These are phyloP conservation scores for Phytopythium boreale DNA, from an alignment of 352 stramenopile species.

Conservation along the genomic window DNA sequence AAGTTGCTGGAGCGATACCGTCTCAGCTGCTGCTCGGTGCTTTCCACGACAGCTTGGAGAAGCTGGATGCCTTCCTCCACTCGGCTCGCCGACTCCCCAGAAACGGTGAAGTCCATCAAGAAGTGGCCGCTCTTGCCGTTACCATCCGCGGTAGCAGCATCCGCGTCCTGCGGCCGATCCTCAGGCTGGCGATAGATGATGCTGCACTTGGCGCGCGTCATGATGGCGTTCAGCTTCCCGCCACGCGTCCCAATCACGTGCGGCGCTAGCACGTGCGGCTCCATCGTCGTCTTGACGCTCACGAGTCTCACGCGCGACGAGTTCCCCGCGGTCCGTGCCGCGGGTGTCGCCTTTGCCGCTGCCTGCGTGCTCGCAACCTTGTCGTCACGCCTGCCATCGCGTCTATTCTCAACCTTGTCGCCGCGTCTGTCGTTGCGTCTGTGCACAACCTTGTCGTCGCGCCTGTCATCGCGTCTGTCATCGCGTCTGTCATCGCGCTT, in stretches of 20 bases:
- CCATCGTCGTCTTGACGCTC: conserved; percentile 39
- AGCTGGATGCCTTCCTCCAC: conserved; percentile 36
- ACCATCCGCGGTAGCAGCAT: background rate
- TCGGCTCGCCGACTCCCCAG: conserved; percentile 40
- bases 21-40: conserved; percentile 31
- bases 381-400: background rate
- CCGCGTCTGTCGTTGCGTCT: background rate
- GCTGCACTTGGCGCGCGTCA: conserved; percentile 50
- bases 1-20: conserved; percentile 6
- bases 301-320: conserved; percentile 24
- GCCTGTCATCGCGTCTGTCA: background rate
- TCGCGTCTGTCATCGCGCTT: background rate
- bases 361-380: background rate
- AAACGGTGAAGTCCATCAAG: conserved; percentile 52
- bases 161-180: background rate
- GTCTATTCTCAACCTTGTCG: background rate
- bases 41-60: conserved; percentile 34
- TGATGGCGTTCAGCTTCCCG: conserved; percentile 54
- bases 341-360: background rate
- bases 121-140: conserved; percentile 10
- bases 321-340: background rate
- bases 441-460: background rate
- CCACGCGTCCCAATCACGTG: conserved; percentile 48
- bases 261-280: conserved; percentile 34
- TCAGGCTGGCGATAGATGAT: conserved; percentile 38